These are phyloP conservation scores for Discostella stelligeroides DNA, from an alignment of 108 stramenopile species.

Conservation along the genomic window DNA sequence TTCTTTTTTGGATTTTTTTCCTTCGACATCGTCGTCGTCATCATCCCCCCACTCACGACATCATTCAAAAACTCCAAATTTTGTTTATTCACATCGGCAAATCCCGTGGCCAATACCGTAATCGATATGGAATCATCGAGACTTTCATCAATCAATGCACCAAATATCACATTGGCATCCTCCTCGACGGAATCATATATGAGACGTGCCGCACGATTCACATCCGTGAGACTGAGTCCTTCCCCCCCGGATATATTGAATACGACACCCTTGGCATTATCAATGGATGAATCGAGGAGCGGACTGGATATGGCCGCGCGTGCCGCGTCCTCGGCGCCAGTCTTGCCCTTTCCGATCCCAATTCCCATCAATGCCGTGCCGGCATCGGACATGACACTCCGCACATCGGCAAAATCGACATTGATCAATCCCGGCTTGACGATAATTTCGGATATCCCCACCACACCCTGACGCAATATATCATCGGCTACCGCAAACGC, in stretches of 20 bases:
- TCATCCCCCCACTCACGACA: constrained; percentile 34
- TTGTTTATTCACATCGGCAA: constrained; percentile 35
- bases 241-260: constrained; percentile 88
- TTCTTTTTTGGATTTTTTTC: background rate
- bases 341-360: constrained; percentile 78
- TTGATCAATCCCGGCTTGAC: constrained; percentile 89
- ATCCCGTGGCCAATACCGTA: constrained; percentile 63
- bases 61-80: constrained; percentile 48
- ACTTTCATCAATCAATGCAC: constrained; percentile 66
- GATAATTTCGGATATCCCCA: constrained; percentile 92
- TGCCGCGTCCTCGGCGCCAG: constrained; percentile 86
- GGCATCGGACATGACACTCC: constrained; percentile 87
- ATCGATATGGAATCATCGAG: constrained; percentile 54
- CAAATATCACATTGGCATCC: constrained; percentile 93
- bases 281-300: constrained; percentile 80
- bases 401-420: constrained; percentile 94
- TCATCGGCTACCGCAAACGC: constrained; percentile 91
- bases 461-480: constrained; percentile 89
- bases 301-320: constrained; percentile 86
- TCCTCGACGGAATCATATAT: constrained; percentile 90
- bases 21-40: constrained; percentile 2
- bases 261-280: constrained; percentile 86
- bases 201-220: constrained; percentile 80
- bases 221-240: constrained; percentile 83
- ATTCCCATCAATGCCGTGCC: constrained; percentile 93